phyloP scores from a whole-genome alignment of 176 grass and related monocot species.

The Saccharum spontaneum region DNA sequence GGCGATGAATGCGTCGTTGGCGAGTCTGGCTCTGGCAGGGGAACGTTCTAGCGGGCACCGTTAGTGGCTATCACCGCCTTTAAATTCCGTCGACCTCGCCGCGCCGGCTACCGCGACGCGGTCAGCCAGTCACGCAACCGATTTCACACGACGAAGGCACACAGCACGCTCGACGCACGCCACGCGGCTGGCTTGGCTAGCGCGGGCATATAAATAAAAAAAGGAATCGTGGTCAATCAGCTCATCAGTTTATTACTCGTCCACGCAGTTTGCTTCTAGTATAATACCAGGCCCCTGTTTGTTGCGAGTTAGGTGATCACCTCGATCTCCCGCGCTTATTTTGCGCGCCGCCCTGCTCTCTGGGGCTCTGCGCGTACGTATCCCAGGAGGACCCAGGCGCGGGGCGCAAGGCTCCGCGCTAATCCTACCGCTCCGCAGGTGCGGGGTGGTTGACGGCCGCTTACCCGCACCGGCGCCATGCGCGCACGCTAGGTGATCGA shows the following conservation, averaged over 20 bases:
- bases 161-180: too few species aligned
- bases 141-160: background rate
- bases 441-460: conserved; percentile 37
- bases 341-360: background rate
- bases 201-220: background rate
- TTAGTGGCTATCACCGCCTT: background rate
- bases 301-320: conserved; percentile 41
- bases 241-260: background rate
- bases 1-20: background rate
- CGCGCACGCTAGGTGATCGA: background rate
- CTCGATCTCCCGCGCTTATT: background rate
- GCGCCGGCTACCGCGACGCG: background rate
- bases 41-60: conserved; percentile 13
- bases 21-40: background rate
- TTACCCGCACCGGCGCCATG: conserved; percentile 32
- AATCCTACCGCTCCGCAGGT: background rate
- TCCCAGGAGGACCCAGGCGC: background rate
- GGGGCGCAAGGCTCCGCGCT: background rate
- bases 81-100: conserved; percentile 11
- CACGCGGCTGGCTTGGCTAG: background rate
- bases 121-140: background rate
- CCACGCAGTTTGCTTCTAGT: background rate
- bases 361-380: background rate
- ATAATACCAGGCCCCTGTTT: background rate
- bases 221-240: background rate